phyloP scores from a whole-genome alignment of 2,329 filamentous ascomycete genomes.

The Fusarium chuoi region DNA sequence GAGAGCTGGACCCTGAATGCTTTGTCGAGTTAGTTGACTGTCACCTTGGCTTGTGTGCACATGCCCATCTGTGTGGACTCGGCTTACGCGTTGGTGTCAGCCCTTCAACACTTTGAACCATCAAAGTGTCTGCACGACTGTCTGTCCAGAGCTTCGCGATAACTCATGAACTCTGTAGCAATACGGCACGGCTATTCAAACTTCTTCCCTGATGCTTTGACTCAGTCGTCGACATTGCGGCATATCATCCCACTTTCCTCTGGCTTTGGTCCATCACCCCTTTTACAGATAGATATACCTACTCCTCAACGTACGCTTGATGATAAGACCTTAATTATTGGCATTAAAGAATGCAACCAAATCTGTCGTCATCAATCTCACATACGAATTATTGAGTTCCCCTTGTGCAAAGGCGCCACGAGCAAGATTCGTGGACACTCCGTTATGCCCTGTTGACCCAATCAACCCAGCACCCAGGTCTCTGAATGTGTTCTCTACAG shows the following conservation, averaged over 20 bases:
- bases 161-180: background rate
- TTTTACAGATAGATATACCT: background rate
- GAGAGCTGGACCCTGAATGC: background rate
- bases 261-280: background rate
- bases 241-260: background rate
- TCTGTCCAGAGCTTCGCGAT: background rate
- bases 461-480: background rate
- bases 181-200: background rate
- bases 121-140: background rate
- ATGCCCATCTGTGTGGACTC: background rate
- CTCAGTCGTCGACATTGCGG: background rate
- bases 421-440: background rate
- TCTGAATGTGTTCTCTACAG: background rate
- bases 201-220: background rate
- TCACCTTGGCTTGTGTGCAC: background rate
- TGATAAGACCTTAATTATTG: background rate
- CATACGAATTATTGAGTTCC: background rate
- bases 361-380: background rate
- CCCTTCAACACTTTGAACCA: background rate
- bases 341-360: background rate
- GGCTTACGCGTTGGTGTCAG: background rate
- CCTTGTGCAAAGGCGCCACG: background rate
- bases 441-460: background rate
- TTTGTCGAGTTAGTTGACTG: background rate
- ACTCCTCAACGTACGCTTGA: background rate